These are phyloP conservation scores for Wickerhamomyces rabaulensis DNA, from an alignment of 805 yeast genomes.

Conservation along the genomic window DNA sequence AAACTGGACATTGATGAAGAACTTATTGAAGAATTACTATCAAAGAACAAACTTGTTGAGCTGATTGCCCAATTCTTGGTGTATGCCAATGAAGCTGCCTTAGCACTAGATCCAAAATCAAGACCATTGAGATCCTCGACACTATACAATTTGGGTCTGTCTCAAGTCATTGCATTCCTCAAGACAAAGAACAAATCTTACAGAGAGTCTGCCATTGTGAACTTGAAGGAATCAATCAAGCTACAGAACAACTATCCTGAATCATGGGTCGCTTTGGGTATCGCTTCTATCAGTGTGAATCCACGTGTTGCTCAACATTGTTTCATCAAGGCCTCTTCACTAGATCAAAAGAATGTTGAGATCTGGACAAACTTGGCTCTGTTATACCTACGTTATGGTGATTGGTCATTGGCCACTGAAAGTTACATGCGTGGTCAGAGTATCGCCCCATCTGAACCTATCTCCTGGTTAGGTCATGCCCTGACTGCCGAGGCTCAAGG, in stretches of 20 bases:
- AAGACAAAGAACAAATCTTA: conserved; percentile 24
- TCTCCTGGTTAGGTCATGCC: conserved; percentile 87
- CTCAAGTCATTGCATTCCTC: conserved; percentile 46
- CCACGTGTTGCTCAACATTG: conserved; percentile 88
- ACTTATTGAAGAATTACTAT: conserved; percentile 15
- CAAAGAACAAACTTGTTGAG: conserved; percentile 25
- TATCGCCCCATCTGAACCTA: conserved; percentile 67
- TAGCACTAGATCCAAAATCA: conserved; percentile 32
- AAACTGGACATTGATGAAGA: conserved; percentile 27
- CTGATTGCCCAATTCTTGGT: conserved; percentile 37
- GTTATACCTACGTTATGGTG: conserved; percentile 64
- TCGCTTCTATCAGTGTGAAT: conserved; percentile 57
- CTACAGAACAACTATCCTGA: conserved; percentile 64
- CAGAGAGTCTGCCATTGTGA: conserved; percentile 48
- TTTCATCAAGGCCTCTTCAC: conserved; percentile 71
- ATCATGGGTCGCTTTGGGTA: conserved; percentile 82
- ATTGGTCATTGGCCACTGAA: conserved; percentile 64
- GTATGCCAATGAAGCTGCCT: conserved; percentile 42
- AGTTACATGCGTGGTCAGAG: conserved; percentile 74
- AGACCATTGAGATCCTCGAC: conserved; percentile 50
- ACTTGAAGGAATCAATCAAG: conserved; percentile 63
- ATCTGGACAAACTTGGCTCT: conserved; percentile 84
- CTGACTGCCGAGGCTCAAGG: conserved; percentile 49
- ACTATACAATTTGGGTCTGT: conserved; percentile 67
- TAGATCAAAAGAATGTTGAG: conserved; percentile 60